A percentile compares a stretch with the other conserved stretches of the same genome.
Evolutionary conservation across 768 basidiomycete species (phyloP).

Genomic region (Dendrothele bispora): DNA sequence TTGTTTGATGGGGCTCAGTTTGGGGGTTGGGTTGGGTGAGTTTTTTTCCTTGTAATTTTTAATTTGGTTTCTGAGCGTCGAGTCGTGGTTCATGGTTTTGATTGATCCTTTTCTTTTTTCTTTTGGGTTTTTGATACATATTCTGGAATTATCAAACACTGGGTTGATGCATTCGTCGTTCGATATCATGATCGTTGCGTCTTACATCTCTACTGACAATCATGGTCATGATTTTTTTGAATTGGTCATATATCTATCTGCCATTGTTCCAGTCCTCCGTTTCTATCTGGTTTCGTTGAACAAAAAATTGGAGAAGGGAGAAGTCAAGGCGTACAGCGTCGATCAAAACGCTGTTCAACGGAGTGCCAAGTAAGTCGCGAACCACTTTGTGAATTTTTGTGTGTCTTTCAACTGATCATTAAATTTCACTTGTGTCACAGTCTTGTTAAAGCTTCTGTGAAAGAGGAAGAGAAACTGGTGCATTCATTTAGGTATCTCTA

Average conservation of each 20-base stretch:
- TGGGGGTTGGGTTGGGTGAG: constrained; percentile 17
- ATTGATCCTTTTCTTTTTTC: no score
- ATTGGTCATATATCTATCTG: no score
- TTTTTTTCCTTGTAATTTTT: neutral
- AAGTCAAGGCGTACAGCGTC: constrained; percentile 10
- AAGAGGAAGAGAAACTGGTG: constrained; percentile 8
- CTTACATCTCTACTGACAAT: no score
- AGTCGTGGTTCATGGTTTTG: no score
- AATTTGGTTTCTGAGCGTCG: neutral
- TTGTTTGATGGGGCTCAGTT: constrained; percentile 12
- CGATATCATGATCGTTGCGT: no score
- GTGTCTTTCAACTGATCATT: neutral
- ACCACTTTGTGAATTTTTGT: neutral
- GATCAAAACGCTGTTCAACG: constrained; percentile 8
- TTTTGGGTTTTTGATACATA: no score
- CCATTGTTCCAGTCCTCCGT: constrained; percentile 6
- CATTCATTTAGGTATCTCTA: constrained; percentile 5
- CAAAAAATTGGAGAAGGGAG: constrained; percentile 13
- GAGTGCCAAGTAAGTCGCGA: constrained; percentile 11
- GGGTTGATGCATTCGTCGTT: no score
- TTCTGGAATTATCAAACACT: no score
- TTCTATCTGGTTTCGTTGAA: constrained; percentile 12
- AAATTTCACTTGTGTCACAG: constrained; percentile 4
- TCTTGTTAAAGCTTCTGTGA: constrained; percentile 7
- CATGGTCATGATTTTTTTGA: no score